Conservation (phyloP, 163 green algal species). For the Prototheca wickerhamii region DNA sequence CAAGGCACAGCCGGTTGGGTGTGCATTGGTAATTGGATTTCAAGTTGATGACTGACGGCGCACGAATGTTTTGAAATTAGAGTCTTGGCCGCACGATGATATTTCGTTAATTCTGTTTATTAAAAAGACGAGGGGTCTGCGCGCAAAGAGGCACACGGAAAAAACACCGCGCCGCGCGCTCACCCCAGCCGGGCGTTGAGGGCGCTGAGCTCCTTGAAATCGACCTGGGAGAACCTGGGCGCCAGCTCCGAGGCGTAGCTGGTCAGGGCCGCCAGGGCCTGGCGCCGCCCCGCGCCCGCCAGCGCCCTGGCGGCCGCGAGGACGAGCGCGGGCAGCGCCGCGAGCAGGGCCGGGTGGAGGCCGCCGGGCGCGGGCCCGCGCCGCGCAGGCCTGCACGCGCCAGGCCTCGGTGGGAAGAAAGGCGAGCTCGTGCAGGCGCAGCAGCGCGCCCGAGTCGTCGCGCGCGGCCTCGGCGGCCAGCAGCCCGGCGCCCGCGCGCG, state of each 20-base stretch:
- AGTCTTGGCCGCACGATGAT: neutral
- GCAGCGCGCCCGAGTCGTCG: constrained; percentile 24
- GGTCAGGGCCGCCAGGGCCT: constrained; percentile 39
- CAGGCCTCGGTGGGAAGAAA: constrained; percentile 55
- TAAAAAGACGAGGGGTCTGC: neutral
- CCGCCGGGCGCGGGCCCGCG: constrained; percentile 18
- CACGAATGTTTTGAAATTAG: neutral
- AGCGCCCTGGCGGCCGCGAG: constrained; percentile 19
- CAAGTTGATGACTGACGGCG: neutral
- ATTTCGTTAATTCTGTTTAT: too few species aligned
- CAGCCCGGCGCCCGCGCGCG: constrained; percentile 18
- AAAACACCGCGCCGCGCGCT: neutral
- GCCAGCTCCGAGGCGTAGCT: constrained; percentile 47
- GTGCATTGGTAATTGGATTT: neutral
- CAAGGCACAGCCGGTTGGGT: neutral
- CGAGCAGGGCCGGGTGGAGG: constrained; percentile 45
- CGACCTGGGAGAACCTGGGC: constrained; percentile 27
- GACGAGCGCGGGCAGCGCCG: constrained; percentile 34
- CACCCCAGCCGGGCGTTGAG: constrained; percentile 17
- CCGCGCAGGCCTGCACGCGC: constrained; percentile 40
- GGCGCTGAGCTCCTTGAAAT: constrained; percentile 46
- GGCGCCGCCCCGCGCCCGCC: constrained; percentile 21
- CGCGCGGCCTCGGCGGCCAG: neutral
- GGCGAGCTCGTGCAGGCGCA: constrained; percentile 44
- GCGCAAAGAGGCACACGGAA: too few species aligned